phyloP scores from a whole-genome alignment of 1,139 yeast species.

The Diutina catenulata region DNA sequence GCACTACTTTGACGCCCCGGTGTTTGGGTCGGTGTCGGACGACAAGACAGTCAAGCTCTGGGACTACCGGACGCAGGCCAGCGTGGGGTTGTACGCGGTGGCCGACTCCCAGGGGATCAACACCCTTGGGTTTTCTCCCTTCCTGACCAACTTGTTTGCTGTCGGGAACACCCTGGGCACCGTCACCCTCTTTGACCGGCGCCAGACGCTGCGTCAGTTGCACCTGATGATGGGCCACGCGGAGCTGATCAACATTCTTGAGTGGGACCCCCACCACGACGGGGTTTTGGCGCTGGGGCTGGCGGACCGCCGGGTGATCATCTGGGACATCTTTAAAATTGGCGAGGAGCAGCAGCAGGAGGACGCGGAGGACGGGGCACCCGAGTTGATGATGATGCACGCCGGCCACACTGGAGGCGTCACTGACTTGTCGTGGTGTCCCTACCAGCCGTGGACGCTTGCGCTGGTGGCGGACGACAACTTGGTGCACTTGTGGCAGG shows the following conservation, averaged over 20 bases:
- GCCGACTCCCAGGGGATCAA: constrained; percentile 38
- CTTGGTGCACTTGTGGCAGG: constrained; percentile 67
- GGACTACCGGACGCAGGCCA: constrained; percentile 23
- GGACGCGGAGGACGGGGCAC: constrained; percentile 71
- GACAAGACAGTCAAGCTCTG: constrained; percentile 36
- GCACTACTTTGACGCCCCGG: constrained; percentile 37
- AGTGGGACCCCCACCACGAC: constrained; percentile 61
- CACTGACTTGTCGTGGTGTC: constrained; percentile 61
- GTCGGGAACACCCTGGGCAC: constrained; percentile 63
- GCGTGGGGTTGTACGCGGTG: constrained; percentile 20
- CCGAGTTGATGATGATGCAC: constrained; percentile 75
- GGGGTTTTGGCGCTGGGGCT: constrained; percentile 68
- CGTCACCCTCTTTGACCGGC: constrained; percentile 47
- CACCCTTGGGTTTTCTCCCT: constrained; percentile 52
- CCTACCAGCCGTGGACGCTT: constrained; percentile 59
- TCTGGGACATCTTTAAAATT: constrained; percentile 64
- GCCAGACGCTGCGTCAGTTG: constrained; percentile 28
- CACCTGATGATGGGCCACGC: constrained; percentile 76
- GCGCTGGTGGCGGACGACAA: constrained; percentile 71
- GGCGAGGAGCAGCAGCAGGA: constrained; percentile 78
- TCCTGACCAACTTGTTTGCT: constrained; percentile 46
- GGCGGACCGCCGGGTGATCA: constrained; percentile 55
- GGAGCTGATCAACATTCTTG: constrained; percentile 53
- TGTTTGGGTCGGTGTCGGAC: constrained; percentile 65
- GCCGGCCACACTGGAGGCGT: constrained; percentile 77